phyloP scores from a whole-genome alignment of 129 eudicot species.

The Chrysanthemum seticuspe region DNA sequence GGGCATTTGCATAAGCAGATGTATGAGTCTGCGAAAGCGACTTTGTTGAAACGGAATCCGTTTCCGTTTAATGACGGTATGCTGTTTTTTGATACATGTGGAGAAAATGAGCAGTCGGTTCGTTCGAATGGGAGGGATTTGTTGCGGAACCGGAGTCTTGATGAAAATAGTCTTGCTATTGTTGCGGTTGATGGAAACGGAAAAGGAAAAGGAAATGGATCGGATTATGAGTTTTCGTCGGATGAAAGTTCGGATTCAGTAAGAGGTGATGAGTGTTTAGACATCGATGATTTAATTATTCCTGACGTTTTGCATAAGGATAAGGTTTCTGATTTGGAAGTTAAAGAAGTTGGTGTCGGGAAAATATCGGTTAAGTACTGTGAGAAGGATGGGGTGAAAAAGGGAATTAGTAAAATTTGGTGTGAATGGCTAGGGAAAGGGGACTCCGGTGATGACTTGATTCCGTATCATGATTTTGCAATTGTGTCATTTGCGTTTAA shows the following conservation, averaged over 20 bases:
- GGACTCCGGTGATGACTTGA: conserved; percentile 17
- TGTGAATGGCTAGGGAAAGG: conserved; percentile 80
- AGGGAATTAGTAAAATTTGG: conserved; percentile 61
- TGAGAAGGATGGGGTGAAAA: conserved; percentile 41
- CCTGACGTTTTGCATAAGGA: conserved; percentile 58
- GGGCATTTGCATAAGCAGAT: conserved; percentile 71
- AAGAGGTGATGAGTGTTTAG: conserved; percentile 8
- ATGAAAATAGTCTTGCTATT: conserved; percentile 54
- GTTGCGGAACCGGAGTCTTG: conserved; percentile 17
- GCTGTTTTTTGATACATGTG: conserved; percentile 43
- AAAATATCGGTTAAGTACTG: conserved; percentile 52
- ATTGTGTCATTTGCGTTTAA: conserved; percentile 60
- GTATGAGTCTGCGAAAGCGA: conserved; percentile 65
- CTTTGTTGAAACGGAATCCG: conserved; percentile 75
- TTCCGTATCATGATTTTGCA: conserved; percentile 61
- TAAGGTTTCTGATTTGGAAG: conserved; percentile 55
- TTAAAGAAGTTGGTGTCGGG: conserved; percentile 58
- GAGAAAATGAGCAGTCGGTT: neutral
- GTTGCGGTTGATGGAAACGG: conserved; percentile 18
- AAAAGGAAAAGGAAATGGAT: conserved; percentile 23
- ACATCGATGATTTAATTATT: conserved; percentile 42
- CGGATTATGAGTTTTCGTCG: conserved; percentile 20
- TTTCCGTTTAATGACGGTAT: conserved; percentile 93
- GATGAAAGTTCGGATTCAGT: conserved; percentile 24
- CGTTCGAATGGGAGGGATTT: conserved; percentile 1